A percentile compares a stretch with the other conserved stretches of the same genome.
phyloP scores from a whole-genome alignment of 148 eudicot genomes.

The Nepenthes gracilis region DNA sequence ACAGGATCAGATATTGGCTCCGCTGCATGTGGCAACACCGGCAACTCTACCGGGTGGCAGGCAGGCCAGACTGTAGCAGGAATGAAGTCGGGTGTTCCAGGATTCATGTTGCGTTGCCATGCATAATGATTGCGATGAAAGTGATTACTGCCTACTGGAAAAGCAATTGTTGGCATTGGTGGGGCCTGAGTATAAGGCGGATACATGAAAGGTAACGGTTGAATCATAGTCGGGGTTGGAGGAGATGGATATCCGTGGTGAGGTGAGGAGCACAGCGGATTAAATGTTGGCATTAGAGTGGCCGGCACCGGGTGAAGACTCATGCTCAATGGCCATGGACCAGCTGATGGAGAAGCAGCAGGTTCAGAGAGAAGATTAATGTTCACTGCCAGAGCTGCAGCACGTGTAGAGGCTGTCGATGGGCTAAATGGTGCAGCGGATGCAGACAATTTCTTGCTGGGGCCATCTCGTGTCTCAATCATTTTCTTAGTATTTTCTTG shows the following conservation, averaged over 20 bases:
- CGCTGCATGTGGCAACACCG: conserved; percentile 46
- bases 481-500: conserved; percentile 17
- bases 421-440: conserved; percentile 23
- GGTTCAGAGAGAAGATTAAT: conserved; percentile 53
- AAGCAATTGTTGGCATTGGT: conserved; percentile 46
- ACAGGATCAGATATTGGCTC: conserved; percentile 47
- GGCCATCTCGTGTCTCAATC: conserved; percentile 44
- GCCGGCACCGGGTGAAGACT: conserved; percentile 58
- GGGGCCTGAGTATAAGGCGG: conserved; percentile 79
- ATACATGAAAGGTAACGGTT: conserved; percentile 69
- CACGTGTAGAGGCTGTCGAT: conserved; percentile 54
- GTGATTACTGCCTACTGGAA: conserved; percentile 38
- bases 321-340: conserved; percentile 89
- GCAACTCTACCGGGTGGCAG: conserved; percentile 61
- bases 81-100: conserved; percentile 39
- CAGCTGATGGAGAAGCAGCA: conserved; percentile 37
- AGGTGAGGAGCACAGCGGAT: conserved; percentile 64
- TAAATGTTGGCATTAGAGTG: conserved; percentile 34
- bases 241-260: conserved; percentile 86
- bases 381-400: conserved; percentile 48
- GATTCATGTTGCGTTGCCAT: conserved; percentile 68
- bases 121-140: conserved; percentile 66
- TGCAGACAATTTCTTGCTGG: conserved; percentile 85
- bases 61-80: conserved; percentile 57
- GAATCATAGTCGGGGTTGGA: conserved; percentile 72